Evolutionary conservation across 352 stramenopile genomes (phyloP).

Genomic region (Globisporangium megalacanthum): DNA sequence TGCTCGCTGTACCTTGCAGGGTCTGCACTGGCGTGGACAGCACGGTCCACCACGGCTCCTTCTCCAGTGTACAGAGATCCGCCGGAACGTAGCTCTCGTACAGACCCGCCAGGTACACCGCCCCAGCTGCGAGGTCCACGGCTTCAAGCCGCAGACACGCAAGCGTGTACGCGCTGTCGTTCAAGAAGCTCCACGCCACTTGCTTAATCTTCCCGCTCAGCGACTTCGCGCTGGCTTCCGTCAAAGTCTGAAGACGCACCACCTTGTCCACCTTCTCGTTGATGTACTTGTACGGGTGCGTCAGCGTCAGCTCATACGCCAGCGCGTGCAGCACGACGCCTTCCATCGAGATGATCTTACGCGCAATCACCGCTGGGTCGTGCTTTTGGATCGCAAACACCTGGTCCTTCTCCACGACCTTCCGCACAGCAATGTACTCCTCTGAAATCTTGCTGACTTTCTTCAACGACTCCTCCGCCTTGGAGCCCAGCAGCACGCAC

Average conservation of each 20-base stretch:
- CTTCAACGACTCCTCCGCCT: constrained; percentile 78
- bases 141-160: constrained; percentile 76
- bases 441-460: constrained; percentile 74
- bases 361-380: constrained; percentile 51
- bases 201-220: constrained; percentile 80
- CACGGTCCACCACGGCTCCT: constrained; percentile 68
- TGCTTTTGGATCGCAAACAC: constrained; percentile 77
- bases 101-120: constrained; percentile 78
- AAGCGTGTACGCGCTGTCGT: constrained; percentile 83
- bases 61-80: constrained; percentile 42
- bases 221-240: constrained; percentile 40
- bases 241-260: constrained; percentile 55
- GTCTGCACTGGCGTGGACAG: constrained; percentile 60
- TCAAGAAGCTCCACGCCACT: constrained; percentile 86
- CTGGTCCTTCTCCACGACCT: constrained; percentile 67
- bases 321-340: constrained; percentile 77
- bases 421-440: constrained; percentile 67
- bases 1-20: constrained; percentile 67
- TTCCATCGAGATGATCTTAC: constrained; percentile 84
- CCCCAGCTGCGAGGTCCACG: constrained; percentile 62
- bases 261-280: constrained; percentile 85
- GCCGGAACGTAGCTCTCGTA: constrained; percentile 79
- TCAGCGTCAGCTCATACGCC: constrained; percentile 79
- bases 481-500: constrained; percentile 78
- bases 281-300: constrained; percentile 84